phyloP scores from a whole-genome alignment of 495 filamentous ascomycete genomes.

The Neurospora sp. region DNA sequence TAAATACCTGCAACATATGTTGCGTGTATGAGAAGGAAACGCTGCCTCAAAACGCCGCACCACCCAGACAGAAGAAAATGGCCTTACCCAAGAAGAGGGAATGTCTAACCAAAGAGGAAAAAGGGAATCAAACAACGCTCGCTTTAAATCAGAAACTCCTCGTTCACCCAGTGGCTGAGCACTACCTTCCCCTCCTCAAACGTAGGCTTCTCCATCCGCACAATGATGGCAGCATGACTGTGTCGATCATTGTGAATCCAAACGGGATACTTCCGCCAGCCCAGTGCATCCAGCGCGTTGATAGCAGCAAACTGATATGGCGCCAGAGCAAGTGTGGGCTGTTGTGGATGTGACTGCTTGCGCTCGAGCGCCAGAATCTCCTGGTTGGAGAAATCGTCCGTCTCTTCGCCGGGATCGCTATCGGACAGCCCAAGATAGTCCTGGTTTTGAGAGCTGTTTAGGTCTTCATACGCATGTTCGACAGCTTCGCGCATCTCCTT shows the following conservation, averaged over 20 bases:
- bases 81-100: neutral
- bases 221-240: conserved; percentile 84
- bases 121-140: neutral
- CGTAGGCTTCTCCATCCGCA: conserved; percentile 48
- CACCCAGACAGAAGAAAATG: neutral
- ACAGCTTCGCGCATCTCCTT: conserved; percentile 59
- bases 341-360: conserved; percentile 22
- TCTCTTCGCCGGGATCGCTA: conserved; percentile 15
- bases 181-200: conserved; percentile 74
- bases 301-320: conserved; percentile 77
- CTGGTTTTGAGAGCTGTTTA: conserved; percentile 51
- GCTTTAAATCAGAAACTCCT: conserved; percentile 46
- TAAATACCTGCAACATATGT: neutral
- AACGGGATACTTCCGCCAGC: conserved; percentile 73
- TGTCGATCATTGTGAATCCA: conserved; percentile 74
- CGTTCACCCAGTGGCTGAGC: conserved; percentile 68
- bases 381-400: conserved; percentile 7
- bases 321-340: conserved; percentile 66
- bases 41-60: neutral
- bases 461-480: conserved; percentile 62
- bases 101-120: neutral
- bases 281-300: conserved; percentile 59
- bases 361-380: conserved; percentile 27
- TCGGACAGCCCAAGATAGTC: conserved; percentile 47
- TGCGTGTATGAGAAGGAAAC: neutral